Conservation (phyloP, 768 basidiomycete genomes). For the Coprinellus micaceus region DNA sequence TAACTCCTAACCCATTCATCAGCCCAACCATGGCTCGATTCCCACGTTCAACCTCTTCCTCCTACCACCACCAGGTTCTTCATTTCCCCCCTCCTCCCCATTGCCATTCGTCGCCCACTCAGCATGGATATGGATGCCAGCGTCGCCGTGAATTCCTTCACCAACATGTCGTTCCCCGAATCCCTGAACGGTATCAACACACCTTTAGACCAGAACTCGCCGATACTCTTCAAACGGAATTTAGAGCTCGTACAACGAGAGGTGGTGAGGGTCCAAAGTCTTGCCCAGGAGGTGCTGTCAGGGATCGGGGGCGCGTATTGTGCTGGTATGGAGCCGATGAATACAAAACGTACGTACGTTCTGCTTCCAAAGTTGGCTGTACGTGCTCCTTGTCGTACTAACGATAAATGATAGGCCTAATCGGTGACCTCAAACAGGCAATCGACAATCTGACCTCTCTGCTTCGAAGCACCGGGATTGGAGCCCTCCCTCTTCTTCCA, state of each 20-base stretch:
- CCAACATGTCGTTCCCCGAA: too few species aligned
- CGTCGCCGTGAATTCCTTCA: too few species aligned
- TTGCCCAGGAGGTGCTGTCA: slow-evolving; percentile 45
- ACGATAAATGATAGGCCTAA: slow-evolving; percentile 33
- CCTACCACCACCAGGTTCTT: too few species aligned
- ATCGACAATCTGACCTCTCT: slow-evolving; percentile 43
- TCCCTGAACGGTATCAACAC: slow-evolving; percentile 20
- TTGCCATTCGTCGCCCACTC: too few species aligned
- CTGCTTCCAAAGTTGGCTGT: neutral
- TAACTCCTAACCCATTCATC: too few species aligned
- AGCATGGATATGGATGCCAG: too few species aligned
- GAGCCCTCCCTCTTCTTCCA: slow-evolving; percentile 54
- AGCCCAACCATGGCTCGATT: too few species aligned
- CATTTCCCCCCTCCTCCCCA: too few species aligned
- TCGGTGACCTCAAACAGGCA: slow-evolving; percentile 49
- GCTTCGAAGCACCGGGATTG: slow-evolving; percentile 59
- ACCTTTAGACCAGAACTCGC: slow-evolving; percentile 49
- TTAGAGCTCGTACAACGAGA: slow-evolving; percentile 45
- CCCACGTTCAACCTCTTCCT: too few species aligned
- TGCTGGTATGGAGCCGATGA: slow-evolving; percentile 46
- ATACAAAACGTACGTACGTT: slow-evolving; percentile 46
- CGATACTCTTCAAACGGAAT: slow-evolving; percentile 60
- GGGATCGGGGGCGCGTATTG: slow-evolving; percentile 64
- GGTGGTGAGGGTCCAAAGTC: slow-evolving; percentile 43
- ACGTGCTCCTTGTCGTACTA: neutral